Percentiles rank a stretch among this genome's conserved stretches.
These are phyloP conservation scores for Taphrina flavorubra DNA, from an alignment of 1,139 yeast genomes.

Conservation along the genomic window DNA sequence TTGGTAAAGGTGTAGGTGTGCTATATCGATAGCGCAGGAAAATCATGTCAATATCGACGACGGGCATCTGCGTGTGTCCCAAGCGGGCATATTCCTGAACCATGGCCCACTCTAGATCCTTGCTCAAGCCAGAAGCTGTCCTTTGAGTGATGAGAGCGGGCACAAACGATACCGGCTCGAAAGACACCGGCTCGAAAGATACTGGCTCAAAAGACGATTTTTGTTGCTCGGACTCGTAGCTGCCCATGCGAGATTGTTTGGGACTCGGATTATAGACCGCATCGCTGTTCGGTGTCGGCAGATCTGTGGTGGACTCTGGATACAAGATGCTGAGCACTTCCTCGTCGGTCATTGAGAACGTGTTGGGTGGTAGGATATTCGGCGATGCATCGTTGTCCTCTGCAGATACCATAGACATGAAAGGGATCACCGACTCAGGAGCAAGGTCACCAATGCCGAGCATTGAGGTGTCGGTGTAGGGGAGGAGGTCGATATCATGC, in stretches of 20 bases:
- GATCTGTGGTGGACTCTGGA: neutral
- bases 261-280: neutral
- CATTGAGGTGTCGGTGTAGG: neutral
- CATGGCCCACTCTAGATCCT: constrained; percentile 25
- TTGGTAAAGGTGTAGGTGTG: constrained; percentile 25
- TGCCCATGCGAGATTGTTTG: neutral
- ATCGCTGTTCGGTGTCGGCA: neutral
- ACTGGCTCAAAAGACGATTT: neutral
- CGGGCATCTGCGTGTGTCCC: constrained; percentile 18
- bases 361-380: constrained; percentile 52
- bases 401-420: neutral
- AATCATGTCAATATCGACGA: constrained; percentile 32
- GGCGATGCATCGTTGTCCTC: constrained; percentile 48
- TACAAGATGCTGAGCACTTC: constrained; percentile 59
- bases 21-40: constrained; percentile 25
- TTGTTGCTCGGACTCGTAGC: neutral
- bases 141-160: constrained; percentile 2
- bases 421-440: neutral
- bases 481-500: neutral
- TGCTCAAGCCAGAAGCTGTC: constrained; percentile 25
- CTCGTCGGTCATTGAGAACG: constrained; percentile 52
- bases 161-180: neutral
- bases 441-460: neutral
- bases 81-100: constrained; percentile 20
- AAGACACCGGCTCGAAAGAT: neutral